Evolutionary conservation across 1,139 yeast genomes (phyloP), one percentile per base, ranked within the genome.

Genomic region (Pichia sp.): DNA sequence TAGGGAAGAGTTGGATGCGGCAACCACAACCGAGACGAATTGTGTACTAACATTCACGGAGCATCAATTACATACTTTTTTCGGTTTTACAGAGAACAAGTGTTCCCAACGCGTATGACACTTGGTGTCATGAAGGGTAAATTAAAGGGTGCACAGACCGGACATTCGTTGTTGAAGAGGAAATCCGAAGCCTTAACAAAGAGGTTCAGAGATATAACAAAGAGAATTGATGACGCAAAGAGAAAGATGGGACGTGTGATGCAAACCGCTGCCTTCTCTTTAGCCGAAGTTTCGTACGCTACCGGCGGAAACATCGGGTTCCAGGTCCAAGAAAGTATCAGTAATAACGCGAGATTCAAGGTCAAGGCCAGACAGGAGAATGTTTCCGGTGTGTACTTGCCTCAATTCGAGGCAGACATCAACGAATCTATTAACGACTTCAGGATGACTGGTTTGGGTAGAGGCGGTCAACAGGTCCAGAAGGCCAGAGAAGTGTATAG

Each of bases 381-480:
- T 71, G 98, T 93, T 48, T 85, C 95, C 58, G 99, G 99, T 73
- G 99, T 93, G 31, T 84, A 85, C 65, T 78, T 93, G 66, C 99
- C 99, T 36, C 90, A 93, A 56, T 93, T 93, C 65, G 97, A 91
- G 65, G 83, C 92, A 36, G 87, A 80, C 63, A 82, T 90, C 60
- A 88, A 90, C 67, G 90, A 88, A 59, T 82, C 83, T 29, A 87
- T 90, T 67, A 93, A 92, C 66, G 99, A 93, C 67, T 93, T 93
- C 76, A 89, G 89, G 70, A 78, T 93, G 82, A 93, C 98, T 9
- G 99, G 99, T 61, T 78, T 93, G 64, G 99, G 99, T 52, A 82
- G 98, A 69, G 99, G 99, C 72, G 98, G 99, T 60, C 99, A 93
- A 72, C 99, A 93, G 71, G 96, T 93, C 54, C 97, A 89, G 72